Evolutionary conservation across 1,139 yeast genomes (phyloP), one percentile per base, ranked within the genome.

Genomic region (Kodamaea alishanica): DNA sequence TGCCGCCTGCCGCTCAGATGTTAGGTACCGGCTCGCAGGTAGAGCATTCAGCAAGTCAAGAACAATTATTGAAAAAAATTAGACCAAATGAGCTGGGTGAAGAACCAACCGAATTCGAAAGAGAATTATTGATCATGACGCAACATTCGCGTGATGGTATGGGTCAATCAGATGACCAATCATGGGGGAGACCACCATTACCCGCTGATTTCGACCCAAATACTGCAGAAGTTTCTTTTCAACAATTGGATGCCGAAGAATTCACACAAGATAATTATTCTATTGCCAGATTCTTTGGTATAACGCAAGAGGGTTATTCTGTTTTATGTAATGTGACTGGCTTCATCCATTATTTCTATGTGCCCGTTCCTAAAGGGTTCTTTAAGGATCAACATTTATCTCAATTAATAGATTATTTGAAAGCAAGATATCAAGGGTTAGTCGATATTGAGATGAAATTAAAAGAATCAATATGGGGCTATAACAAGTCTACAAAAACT

Each of bases 201-300:
- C 72, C 86, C 2, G 48, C 52, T 0, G 67, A 66, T 27, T 79
- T 81, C 48, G 67, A 75, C 44, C 73, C 84, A 0, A 46, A 54
- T 0, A 56, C 61, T 0, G 53, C 61, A 22, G 88, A 84, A 49
- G 72, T 89, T 12, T 68, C 75, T 0, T 92, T 94, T 59, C 98
- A 92, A 60, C 98, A 92, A 55, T 70, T 94, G 51, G 98, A 94
- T 61, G 96, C 95, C 1, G 98, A 92, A 55, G 98, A 92, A 54
- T 77, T 84, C 6, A 57, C 24, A 10, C 27, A 61, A 24, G 63
- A 75, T 8, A 73, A 77, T 8, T 81, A 82, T 6, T 73, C 77
- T 23, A 74, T 83, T 0, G 87, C 92, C 1, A 75, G 96, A 42
- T 84, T 94, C 56, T 94, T 90, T 60, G 99, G 99, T 41, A 88